phyloP scores from a whole-genome alignment of 768 basidiomycete genomes.

The Boletus rufocinnamomeus region DNA sequence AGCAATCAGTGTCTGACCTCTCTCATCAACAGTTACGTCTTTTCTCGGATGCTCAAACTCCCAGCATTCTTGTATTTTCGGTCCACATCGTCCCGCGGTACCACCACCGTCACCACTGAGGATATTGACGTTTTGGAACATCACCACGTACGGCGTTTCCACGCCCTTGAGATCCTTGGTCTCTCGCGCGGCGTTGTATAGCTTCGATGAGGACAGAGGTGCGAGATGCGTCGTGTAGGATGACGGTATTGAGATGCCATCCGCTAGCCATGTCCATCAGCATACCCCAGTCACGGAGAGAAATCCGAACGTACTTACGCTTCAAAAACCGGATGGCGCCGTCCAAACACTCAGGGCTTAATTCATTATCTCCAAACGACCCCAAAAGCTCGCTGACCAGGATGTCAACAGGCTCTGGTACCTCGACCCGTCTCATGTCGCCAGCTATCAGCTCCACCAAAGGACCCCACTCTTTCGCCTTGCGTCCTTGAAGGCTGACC shows the following conservation, averaged over 20 bases:
- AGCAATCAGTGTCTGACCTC: conserved; percentile 48
- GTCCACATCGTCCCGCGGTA: conserved; percentile 67
- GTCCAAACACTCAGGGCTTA: conserved; percentile 97
- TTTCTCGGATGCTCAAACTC: conserved; percentile 91
- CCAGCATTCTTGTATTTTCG: conserved; percentile 94
- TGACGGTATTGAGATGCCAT: conserved; percentile 93
- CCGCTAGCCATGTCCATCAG: conserved; percentile 50
- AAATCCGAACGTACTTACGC: conserved; percentile 45
- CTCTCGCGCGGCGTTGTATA: conserved; percentile 79
- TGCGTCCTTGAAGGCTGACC: conserved; percentile 78
- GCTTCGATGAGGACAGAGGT: conserved; percentile 90
- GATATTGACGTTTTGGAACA: conserved; percentile 93
- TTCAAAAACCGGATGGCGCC: conserved; percentile 94
- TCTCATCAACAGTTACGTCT: conserved; percentile 71
- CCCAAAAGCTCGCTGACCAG: conserved; percentile 95
- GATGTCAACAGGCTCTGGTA: conserved; percentile 90
- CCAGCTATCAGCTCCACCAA: conserved; percentile 85
- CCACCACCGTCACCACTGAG: conserved; percentile 76
- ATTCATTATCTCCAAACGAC: conserved; percentile 97
- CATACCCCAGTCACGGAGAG: conserved; percentile 1
- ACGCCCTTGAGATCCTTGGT: conserved; percentile 67
- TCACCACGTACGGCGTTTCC: conserved; percentile 98
- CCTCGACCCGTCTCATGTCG: conserved; percentile 84
- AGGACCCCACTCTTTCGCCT: conserved; percentile 80
- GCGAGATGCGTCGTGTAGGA: conserved; percentile 96